Base-by-base conservation (phyloP, 1,284 basidiomycete genomes). In the Heliocybe sulcata region DNA sequence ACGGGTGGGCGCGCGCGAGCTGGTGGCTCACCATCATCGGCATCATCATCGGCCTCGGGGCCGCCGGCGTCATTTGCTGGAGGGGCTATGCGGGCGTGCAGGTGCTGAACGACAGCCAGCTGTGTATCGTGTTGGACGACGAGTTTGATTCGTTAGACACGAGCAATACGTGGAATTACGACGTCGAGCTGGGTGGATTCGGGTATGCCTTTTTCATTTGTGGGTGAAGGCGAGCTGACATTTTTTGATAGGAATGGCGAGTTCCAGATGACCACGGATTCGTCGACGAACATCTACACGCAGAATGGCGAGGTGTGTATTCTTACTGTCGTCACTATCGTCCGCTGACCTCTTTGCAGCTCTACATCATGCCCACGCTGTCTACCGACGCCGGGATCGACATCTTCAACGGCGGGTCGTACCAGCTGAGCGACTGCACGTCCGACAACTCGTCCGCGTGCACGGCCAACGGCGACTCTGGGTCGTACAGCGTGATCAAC, bases 351-450 rank as follows among this genome's bases (percentile, higher is more conserved):
- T 9, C 45, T 9, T 25, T 11, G 2, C 71, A 80, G 55, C 78
- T 93, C 35, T 90, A 90, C 74, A 82, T 93, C 68, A 81, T 88
- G 54, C 90, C 90, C 14, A 92, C 91, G 2, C 77, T 93, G 58
- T 92, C 90, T 3, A 77, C 82, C 20, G 87, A 89, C 64, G 83
- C 84, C 3, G 68, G 66, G 10, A 67, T 68, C 29, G 74, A 80
- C 2, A 76, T 92, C 25, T 72, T 80, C 62, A 74, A 90, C 64
- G 82, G 83, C 14, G 77, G 77, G 10, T 81, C 81, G 2, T 83
- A 86, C 70, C 81, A 81, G 55, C 77, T 91, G 53, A 80, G 80
- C 2, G 79, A 74, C 11, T 91, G 90, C 70, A 90, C 90, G 2
- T 64, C 67, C 1, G 48, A 29, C 50, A 71, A 74, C 66, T 67